A percentile compares a stretch with the other conserved stretches of the same genome.
Evolutionary conservation across 805 yeast genomes (phyloP).

Genomic region (Kodamaea leandrae): DNA sequence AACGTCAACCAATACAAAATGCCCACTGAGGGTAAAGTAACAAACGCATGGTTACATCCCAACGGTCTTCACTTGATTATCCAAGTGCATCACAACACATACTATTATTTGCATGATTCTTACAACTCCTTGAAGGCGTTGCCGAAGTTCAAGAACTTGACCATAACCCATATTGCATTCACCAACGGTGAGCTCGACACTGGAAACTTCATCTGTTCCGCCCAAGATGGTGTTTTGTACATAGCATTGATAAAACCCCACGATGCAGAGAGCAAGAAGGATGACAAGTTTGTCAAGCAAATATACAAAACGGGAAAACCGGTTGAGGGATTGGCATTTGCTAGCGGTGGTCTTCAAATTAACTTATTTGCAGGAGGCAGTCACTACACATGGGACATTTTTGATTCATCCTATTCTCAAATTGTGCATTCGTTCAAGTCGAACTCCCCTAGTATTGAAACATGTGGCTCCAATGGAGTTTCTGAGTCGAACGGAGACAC

Average conservation of each 20-base stretch:
- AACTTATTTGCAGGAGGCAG: conserved; percentile 19
- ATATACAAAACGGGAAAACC: conserved; percentile 19
- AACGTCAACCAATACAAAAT: conserved; percentile 24
- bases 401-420: conserved; percentile 29
- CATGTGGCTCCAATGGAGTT: background rate
- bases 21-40: conserved; percentile 20
- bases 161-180: conserved; percentile 26
- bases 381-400: conserved; percentile 33
- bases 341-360: conserved; percentile 22
- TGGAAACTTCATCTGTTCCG: conserved; percentile 30
- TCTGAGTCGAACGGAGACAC: conserved; percentile 18
- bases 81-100: conserved; percentile 22
- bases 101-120: conserved; percentile 32
- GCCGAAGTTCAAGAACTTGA: conserved; percentile 31
- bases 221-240: conserved; percentile 30
- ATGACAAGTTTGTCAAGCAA: conserved; percentile 33
- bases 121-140: conserved; percentile 34
- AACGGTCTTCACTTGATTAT: conserved; percentile 34
- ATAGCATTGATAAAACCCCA: conserved; percentile 29
- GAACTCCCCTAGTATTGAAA: conserved; percentile 13
- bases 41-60: conserved; percentile 38
- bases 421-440: conserved; percentile 27
- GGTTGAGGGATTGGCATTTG: conserved; percentile 9
- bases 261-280: conserved; percentile 31
- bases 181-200: conserved; percentile 17